A percentile compares a stretch with the other conserved stretches of the same genome.
These are phyloP conservation scores for Simmondsia chinensis DNA, from an alignment of 148 eudicot genomes.

Conservation along the genomic window DNA sequence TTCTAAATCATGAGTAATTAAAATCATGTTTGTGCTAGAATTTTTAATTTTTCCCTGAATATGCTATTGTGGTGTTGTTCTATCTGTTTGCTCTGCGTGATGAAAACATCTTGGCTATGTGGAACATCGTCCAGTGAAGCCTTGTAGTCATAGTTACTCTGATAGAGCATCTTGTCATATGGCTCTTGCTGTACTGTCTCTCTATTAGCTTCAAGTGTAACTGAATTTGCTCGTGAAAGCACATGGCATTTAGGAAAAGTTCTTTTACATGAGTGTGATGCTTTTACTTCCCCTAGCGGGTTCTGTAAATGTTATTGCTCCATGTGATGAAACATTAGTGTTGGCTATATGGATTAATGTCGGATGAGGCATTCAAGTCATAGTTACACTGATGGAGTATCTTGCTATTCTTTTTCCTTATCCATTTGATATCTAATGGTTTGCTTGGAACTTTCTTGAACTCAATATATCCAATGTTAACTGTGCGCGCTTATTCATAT, in stretches of 20 bases:
- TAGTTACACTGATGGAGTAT: conserved; percentile 46
- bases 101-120: conserved; percentile 21
- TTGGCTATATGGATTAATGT: conserved; percentile 26
- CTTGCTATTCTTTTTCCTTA: neutral
- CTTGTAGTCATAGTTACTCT: conserved; percentile 38
- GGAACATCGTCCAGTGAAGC: conserved; percentile 27
- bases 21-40: too few relatives aligned
- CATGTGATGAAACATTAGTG: conserved; percentile 21
- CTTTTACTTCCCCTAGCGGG: neutral
- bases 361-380: conserved; percentile 32
- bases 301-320: conserved; percentile 15
- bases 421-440: neutral
- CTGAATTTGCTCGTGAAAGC: too few relatives aligned
- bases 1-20: too few relatives aligned
- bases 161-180: neutral
- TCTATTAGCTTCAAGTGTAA: neutral
- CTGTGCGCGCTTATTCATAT: too few relatives aligned
- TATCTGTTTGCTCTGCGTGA: conserved; percentile 15
- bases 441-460: too few relatives aligned
- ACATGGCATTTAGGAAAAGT: neutral
- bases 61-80: too few relatives aligned
- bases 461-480: too few relatives aligned
- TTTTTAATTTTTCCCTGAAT: neutral
- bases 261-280: neutral
- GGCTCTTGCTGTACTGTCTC: neutral